These are phyloP conservation scores for Salix viminalis DNA, from an alignment of 345 rosid species.

Conservation along the genomic window DNA sequence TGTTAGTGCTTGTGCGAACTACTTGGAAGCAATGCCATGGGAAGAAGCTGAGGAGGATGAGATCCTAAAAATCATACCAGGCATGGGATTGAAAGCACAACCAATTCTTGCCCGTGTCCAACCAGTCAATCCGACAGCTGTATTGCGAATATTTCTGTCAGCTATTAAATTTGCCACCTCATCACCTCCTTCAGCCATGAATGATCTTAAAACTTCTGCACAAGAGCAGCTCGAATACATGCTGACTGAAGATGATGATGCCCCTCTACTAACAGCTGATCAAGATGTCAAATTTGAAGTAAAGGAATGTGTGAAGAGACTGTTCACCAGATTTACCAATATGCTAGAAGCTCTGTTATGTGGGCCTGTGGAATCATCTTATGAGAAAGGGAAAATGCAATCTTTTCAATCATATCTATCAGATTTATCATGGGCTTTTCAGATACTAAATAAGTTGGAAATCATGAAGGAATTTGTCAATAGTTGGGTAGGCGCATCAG, in stretches of 20 bases:
- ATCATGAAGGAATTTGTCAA: conserved; percentile 63
- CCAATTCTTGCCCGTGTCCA: conserved; percentile 75
- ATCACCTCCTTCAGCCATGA: conserved; percentile 43
- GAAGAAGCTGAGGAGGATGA: conserved; percentile 91
- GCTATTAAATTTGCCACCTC: conserved; percentile 71
- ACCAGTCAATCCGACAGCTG: conserved; percentile 57
- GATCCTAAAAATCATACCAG: conserved; percentile 60
- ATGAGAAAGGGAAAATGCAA: conserved; percentile 26
- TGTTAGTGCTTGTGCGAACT: conserved; percentile 61
- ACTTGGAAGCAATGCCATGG: conserved; percentile 97
- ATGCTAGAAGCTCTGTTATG: conserved; percentile 40
- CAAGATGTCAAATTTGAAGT: conserved; percentile 59
- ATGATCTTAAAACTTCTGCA: conserved; percentile 57
- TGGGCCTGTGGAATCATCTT: conserved; percentile 28
- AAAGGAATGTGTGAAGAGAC: conserved; percentile 48
- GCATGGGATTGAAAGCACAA: conserved; percentile 58
- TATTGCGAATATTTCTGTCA: conserved; percentile 50
- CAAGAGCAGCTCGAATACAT: conserved; percentile 91
- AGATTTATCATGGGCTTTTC: conserved; percentile 70
- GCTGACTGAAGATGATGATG: conserved; percentile 90
- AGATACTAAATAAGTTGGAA: conserved; percentile 67
- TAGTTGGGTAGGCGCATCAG: conserved; percentile 74
- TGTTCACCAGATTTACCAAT: conserved; percentile 46
- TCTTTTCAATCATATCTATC: conserved; percentile 47
- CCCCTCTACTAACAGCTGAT: conserved; percentile 53